A percentile compares a stretch with the other conserved stretches of the same genome.
These are phyloP conservation scores for Pythium rishiriense DNA, from an alignment of 352 stramenopile species.

Conservation along the genomic window DNA sequence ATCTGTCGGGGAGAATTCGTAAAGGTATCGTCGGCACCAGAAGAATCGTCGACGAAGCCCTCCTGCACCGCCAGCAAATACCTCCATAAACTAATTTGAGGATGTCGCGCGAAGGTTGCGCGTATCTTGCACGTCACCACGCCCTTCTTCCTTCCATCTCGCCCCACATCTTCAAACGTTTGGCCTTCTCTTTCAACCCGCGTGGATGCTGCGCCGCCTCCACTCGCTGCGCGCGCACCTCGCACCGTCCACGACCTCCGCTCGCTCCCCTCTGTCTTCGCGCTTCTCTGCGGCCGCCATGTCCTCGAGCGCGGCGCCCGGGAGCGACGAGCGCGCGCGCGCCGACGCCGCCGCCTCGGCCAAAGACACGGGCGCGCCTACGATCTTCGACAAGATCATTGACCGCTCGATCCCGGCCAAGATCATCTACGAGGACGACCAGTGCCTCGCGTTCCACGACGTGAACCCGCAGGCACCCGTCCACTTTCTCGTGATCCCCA, in stretches of 20 bases:
- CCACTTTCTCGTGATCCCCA: constrained; percentile 98
- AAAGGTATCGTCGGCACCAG: neutral
- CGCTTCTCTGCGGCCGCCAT: constrained; percentile 28
- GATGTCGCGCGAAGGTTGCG: constrained; percentile 11
- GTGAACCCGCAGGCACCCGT: constrained; percentile 95
- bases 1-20: neutral
- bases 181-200: neutral
- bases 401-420: constrained; percentile 91
- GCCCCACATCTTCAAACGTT: constrained; percentile 10
- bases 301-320: constrained; percentile 35
- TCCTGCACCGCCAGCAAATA: no score
- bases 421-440: constrained; percentile 96
- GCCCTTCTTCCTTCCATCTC: no score
- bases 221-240: constrained; percentile 24
- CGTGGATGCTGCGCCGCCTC: constrained; percentile 26
- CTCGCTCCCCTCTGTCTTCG: neutral
- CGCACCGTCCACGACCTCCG: constrained; percentile 5
- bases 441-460: constrained; percentile 97
- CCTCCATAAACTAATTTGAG: neutral
- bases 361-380: constrained; percentile 55
- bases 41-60: neutral
- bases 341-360: constrained; percentile 53
- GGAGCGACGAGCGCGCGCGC: constrained; percentile 54
- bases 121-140: constrained; percentile 12
- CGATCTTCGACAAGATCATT: constrained; percentile 99